phyloP scores from a whole-genome alignment of 345 rosid genomes.

The Euphorbia pulcherrima region DNA sequence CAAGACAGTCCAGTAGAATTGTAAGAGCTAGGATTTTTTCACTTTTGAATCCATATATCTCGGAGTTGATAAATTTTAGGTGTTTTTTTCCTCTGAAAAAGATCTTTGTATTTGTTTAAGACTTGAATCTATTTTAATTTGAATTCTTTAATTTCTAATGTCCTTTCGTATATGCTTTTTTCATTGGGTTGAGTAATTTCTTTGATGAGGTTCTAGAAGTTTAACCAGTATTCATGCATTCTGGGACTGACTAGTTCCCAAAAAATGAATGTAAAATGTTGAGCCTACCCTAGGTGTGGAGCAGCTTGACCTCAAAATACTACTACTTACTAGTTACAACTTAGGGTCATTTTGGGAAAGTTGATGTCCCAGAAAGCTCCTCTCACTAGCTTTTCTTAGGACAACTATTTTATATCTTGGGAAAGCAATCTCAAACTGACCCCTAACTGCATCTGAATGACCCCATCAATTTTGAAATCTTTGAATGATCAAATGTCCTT shows the following conservation, averaged over 20 bases:
- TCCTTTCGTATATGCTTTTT: not conserved
- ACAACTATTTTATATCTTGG: no score
- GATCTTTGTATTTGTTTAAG: not conserved
- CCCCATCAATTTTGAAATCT: not conserved
- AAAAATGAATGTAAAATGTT: not conserved
- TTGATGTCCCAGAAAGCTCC: no score
- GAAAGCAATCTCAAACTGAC: no score
- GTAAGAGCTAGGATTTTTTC: conserved; percentile 34
- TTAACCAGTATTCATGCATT: not conserved
- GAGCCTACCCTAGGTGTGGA: not conserved
- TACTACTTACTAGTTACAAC: no score
- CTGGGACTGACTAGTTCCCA: not conserved
- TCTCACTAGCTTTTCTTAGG: no score
- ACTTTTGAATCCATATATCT: not conserved
- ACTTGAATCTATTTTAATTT: not conserved
- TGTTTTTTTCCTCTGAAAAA: not conserved
- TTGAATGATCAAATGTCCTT: not conserved
- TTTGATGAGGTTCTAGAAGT: not conserved
- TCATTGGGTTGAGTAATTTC: not conserved
- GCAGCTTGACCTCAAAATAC: not conserved
- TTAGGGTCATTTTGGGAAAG: no score
- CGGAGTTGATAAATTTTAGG: not conserved
- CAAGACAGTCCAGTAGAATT: conserved; percentile 40
- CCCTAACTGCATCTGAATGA: not conserved
- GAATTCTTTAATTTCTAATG: not conserved